Evolutionary conservation across 2,329 filamentous ascomycete genomes (phyloP).

Genomic region (Verticillium longisporum): DNA sequence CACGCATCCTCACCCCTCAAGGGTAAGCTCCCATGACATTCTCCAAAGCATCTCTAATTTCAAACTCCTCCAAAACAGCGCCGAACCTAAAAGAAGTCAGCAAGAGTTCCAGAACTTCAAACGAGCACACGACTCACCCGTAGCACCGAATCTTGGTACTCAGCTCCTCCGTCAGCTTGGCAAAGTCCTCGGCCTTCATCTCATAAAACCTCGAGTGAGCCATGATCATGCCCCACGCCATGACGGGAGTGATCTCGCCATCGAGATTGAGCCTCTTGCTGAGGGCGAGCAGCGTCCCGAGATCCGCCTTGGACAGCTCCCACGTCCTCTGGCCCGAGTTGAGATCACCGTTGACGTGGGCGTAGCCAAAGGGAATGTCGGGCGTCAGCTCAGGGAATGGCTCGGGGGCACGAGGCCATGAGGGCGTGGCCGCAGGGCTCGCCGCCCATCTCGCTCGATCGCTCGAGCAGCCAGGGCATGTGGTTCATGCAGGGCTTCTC

Average conservation of each 20-base stretch:
- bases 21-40: constrained; percentile 48
- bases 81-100: constrained; percentile 41
- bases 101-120: neutral
- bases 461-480: constrained; percentile 69
- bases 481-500: constrained; percentile 93
- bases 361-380: constrained; percentile 46
- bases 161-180: constrained; percentile 65
- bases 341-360: constrained; percentile 24
- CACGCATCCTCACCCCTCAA: neutral
- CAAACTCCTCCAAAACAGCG: constrained; percentile 59
- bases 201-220: constrained; percentile 62
- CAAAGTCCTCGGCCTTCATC: constrained; percentile 62
- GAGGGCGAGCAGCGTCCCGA: constrained; percentile 76
- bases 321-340: constrained; percentile 66
- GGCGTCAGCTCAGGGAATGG: constrained; percentile 41
- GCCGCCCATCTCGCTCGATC: constrained; percentile 50
- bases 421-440: constrained; percentile 81
- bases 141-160: constrained; percentile 83
- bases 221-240: constrained; percentile 83
- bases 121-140: constrained; percentile 54
- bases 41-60: constrained; percentile 71
- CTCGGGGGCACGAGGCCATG: constrained; percentile 85
- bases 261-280: constrained; percentile 78
- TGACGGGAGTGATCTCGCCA: constrained; percentile 88
- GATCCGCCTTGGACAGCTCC: constrained; percentile 67